A percentile compares a stretch with the other conserved stretches of the same genome.
These are phyloP conservation scores for Amyloporia xantha DNA, from an alignment of 768 basidiomycete species.

Conservation along the genomic window DNA sequence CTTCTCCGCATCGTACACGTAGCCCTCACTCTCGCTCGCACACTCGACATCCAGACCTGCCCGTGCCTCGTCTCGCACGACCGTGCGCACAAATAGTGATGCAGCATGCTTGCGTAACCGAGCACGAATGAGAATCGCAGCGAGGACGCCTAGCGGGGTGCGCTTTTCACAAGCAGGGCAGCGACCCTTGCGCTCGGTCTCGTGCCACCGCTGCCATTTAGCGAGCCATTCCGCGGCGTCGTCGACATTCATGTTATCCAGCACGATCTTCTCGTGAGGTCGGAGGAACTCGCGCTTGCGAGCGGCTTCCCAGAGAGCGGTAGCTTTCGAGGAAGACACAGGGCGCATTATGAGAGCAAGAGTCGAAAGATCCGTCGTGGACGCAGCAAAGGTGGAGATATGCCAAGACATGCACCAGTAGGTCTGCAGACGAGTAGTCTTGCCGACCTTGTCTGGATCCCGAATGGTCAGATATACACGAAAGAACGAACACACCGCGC, in stretches of 20 bases:
- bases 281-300: constrained; percentile 26
- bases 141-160: constrained; percentile 43
- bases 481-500: neutral
- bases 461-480: neutral
- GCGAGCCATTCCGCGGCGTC: constrained; percentile 41
- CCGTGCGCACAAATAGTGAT: constrained; percentile 45
- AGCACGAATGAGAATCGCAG: constrained; percentile 41
- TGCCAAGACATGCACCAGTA: constrained; percentile 45
- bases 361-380: constrained; percentile 46
- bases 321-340: constrained; percentile 37
- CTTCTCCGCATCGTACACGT: constrained; percentile 24
- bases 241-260: constrained; percentile 44
- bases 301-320: constrained; percentile 37
- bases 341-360: constrained; percentile 50
- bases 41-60: constrained; percentile 1
- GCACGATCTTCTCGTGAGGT: constrained; percentile 49
- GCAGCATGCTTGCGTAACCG: constrained; percentile 48
- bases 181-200: constrained; percentile 21
- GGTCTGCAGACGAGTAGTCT: constrained; percentile 41
- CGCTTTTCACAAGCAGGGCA: constrained; percentile 22
- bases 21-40: constrained; percentile 10
- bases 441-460: constrained; percentile 25
- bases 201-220: constrained; percentile 23
- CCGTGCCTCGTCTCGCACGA: constrained; percentile 24
- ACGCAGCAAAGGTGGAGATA: constrained; percentile 32